Evolutionary conservation across 208 protist species (phyloP), one percentile per base, ranked within the genome.

Genomic region (Trichomonas gallinae): DNA sequence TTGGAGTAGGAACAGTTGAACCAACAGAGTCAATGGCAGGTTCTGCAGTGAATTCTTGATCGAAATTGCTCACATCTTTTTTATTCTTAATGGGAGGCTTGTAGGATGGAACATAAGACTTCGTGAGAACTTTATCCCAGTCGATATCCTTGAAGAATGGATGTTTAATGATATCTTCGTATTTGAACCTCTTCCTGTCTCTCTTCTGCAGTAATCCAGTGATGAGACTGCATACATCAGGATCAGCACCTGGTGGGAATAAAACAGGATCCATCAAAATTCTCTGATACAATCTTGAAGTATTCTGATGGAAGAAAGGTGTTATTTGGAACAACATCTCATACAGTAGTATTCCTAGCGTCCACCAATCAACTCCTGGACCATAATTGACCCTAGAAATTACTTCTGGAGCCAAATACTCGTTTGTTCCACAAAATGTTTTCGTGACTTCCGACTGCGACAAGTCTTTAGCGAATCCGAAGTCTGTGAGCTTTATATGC

Each of bases 401-500:
- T 6, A 89, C 36, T 46, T 89, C 83, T 0, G 83, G 83, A n/a
- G 83, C 34, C 40, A 89, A 89, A 89, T 89, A 89, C 31, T 89
- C 83, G 36, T 44, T n/a, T 15, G 83, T 89, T 44, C 83, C 83
- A 17, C 83, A 89, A 17, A 89, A 89, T 0, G 83, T 89, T n/a
- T 26, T n/a, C 17, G 83, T 89, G 1, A 46, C 13, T 40, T 89
- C 40, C 4, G 23, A n/a, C 17, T 44, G 17, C n/a, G 23, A 40
- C 9, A 89, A 46, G 13, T 31, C 34, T 46, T 89, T 89, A n/a
- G 96, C 42, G 17, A 97, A 96, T 23, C 97, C 97, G 63, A 97
- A 97, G 36, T 97, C 97, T 26, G 83, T 89, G 23, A 89, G 83
- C 31, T 89, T 89, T n/a, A 89, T 89, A 48, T 89, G 83, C 15